Base-by-base conservation (phyloP, 768 basidiomycete genomes). In the Baorangia bicolor region DNA sequence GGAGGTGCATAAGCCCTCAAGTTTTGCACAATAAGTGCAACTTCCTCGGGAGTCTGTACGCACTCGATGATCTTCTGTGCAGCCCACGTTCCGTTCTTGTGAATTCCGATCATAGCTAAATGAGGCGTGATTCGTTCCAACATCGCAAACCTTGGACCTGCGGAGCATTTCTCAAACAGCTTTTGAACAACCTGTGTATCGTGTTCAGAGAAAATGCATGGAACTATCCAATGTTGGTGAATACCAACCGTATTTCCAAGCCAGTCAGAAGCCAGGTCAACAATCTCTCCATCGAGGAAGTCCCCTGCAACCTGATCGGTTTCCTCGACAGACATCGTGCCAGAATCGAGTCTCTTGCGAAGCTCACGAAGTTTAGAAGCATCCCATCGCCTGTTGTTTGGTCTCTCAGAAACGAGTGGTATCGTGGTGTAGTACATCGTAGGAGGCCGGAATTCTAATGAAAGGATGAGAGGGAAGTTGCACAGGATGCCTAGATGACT, bases 51-150 rank as follows among this genome's bases (percentile, higher is more conserved):
- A 31, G 81, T 87, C 53, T 87, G 83, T 41, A 94, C 91, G 58
- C 94, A 96, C 74, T 98, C 94, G 55, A 98, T 98, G 68, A 97
- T 94, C 81, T 98, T 98, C 74, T 99, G 97, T 4, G 95, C 95
- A 3, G 96, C 96, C 97, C 97, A 98, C 1, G 97, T 99, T 28
- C 97, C 97, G 62, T 99, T 98, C 79, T 98, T 98, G 79, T 99
- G 97, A 53, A 96, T 94, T 27, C 97, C 97, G 60, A 98, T 97
- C 85, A 92, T 92, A 23, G 96, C 96, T 38, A 99, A 78, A 69
- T 96, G 90, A 45, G 97, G 97, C 4, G 86, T 83, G 58, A 98
- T 88, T 46, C 95, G 87, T 64, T 98, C 95, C 51, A 99, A 78
- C 91, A 99, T 95, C 16, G 87, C 86, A 59, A 92, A 82, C 62